Evolutionary conservation across 2,329 filamentous ascomycete genomes (phyloP).

Genomic region (Dothideomycetidae sp.): DNA sequence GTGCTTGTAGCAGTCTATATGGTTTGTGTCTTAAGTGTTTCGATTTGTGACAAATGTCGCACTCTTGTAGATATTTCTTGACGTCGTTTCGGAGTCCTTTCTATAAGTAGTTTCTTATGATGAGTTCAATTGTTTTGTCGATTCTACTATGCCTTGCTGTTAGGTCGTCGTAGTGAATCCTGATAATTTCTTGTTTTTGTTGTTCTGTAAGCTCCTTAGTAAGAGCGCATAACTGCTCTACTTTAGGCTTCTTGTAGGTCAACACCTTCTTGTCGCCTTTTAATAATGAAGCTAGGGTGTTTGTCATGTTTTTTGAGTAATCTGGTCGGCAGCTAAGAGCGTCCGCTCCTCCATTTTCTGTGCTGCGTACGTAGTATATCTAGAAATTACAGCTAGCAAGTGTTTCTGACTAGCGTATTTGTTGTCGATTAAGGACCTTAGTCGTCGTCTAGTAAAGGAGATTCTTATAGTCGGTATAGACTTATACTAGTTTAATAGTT

Average conservation of each 20-base stretch:
- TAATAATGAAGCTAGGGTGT: not conserved
- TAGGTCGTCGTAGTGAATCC: not conserved
- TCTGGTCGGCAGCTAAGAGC: conserved; percentile 1
- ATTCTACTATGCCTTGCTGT: not conserved
- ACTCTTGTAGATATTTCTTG: not conserved
- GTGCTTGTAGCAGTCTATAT: conserved; percentile 1
- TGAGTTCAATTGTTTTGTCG: conserved; percentile 3
- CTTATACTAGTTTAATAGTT: not conserved
- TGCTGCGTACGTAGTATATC: conserved; percentile 6
- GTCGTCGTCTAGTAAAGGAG: conserved; percentile 5
- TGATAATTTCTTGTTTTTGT: not conserved
- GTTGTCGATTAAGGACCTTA: conserved; percentile 5
- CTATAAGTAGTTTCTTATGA: conserved; percentile 3
- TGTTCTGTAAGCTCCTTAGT: not conserved
- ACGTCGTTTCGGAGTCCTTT: conserved; percentile 2
- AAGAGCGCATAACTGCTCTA: not conserved
- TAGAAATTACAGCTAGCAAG: conserved; percentile 10
- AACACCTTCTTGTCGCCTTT: not conserved
- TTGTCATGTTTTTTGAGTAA: not conserved
- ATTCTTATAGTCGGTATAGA: conserved; percentile 11
- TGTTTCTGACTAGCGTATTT: conserved; percentile 9
- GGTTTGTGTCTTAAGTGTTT: conserved; percentile 1
- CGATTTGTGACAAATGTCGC: conserved; percentile 1
- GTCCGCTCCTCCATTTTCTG: conserved; percentile 2
- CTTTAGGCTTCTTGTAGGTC: conserved; percentile 1